These are phyloP conservation scores for Claviceps capensis DNA, from an alignment of 2,329 filamentous ascomycete species.

Conservation along the genomic window DNA sequence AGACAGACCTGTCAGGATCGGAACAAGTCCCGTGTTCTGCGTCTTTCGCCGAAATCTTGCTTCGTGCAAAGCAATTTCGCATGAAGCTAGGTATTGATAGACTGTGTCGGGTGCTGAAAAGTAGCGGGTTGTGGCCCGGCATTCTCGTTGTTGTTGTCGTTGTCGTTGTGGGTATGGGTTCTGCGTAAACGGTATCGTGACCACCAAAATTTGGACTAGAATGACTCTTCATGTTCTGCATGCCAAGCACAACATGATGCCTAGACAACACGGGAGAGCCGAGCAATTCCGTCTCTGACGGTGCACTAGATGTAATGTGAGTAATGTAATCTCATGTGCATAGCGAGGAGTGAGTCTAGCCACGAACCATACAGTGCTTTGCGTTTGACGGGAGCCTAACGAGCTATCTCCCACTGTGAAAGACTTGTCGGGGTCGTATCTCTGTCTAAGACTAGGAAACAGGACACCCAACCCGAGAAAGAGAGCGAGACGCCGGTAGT, in stretches of 20 bases:
- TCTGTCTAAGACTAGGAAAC: slow-evolving; percentile 27
- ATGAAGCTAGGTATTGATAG: slow-evolving; percentile 12
- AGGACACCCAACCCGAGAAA: slow-evolving; percentile 27
- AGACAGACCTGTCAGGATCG: neutral
- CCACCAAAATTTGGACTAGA: slow-evolving; percentile 5
- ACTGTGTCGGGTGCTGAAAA: slow-evolving; percentile 20
- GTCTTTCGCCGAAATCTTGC: neutral
- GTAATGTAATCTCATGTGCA: slow-evolving; percentile 1
- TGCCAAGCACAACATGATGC: slow-evolving; percentile 9
- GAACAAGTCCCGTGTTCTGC: neutral
- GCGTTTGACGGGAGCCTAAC: slow-evolving; percentile 11
- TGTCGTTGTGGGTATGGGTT: neutral
- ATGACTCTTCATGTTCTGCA: slow-evolving; percentile 6
- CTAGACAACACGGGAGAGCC: slow-evolving; percentile 10
- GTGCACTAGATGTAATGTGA: slow-evolving; percentile 1
- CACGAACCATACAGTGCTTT: slow-evolving; percentile 10
- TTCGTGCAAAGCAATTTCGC: slow-evolving; percentile 8
- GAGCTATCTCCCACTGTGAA: slow-evolving; percentile 9
- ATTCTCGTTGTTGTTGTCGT: neutral
- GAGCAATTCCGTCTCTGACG: slow-evolving; percentile 2
- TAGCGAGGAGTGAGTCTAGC: neutral
- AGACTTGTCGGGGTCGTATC: slow-evolving; percentile 23
- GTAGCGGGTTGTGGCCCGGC: slow-evolving; percentile 18
- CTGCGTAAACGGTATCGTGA: neutral
- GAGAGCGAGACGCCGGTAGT: slow-evolving; percentile 29